phyloP scores from a whole-genome alignment of 2,329 filamentous ascomycete genomes.

The Aaosphaeria pasadenensis region DNA sequence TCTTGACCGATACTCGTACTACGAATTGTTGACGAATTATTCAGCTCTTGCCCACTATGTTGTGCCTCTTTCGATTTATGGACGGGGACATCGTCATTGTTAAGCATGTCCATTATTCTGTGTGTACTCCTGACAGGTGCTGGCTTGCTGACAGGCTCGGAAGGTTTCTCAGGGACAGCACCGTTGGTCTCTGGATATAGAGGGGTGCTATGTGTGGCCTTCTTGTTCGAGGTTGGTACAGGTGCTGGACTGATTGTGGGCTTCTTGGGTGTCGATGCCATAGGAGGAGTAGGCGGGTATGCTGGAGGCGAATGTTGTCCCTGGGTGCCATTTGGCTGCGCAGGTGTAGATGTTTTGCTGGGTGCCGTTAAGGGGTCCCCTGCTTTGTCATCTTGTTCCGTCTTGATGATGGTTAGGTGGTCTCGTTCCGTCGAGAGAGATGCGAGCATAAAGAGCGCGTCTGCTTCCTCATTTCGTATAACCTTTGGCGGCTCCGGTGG shows the following conservation, averaged over 20 bases:
- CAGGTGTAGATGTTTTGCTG: background rate
- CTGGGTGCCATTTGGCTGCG: background rate
- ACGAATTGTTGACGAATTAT: too few relatives aligned
- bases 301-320: background rate
- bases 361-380: background rate
- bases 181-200: background rate
- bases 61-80: constrained; percentile 17
- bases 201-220: background rate
- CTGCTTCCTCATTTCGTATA: constrained; percentile 42
- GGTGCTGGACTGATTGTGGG: background rate
- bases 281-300: background rate
- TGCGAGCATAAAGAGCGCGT: constrained; percentile 38
- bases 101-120: constrained; percentile 37
- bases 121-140: constrained; percentile 20
- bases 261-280: background rate
- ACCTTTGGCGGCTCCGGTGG: constrained; percentile 12
- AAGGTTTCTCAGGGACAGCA: background rate
- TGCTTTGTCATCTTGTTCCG: background rate
- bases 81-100: constrained; percentile 29
- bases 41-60: too few relatives aligned
- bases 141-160: background rate
- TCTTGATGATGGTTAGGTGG: background rate
- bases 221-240: background rate
- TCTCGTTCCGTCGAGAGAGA: constrained; percentile 27
- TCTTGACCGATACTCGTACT: too few relatives aligned